Base-by-base conservation (phyloP, 805 yeast species). In the Ogataea allantospora region DNA sequence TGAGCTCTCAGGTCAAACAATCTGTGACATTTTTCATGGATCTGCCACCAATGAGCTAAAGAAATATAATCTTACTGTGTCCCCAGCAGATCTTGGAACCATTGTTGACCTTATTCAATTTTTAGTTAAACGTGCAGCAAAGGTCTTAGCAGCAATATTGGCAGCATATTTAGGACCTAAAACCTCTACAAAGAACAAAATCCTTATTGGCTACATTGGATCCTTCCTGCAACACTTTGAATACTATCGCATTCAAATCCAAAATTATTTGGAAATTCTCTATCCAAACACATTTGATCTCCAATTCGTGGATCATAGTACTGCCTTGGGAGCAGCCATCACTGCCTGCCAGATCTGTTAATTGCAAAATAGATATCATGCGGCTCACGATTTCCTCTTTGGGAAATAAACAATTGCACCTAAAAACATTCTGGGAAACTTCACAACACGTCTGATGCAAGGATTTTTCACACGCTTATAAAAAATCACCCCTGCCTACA, bases 201-300 rank as follows among this genome's bases (percentile, higher is more conserved):
- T 19, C 8, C 35, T 49, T 20, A 44, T 77, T 14, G 71, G 75
- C 8, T 77, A 62, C 47, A 73, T 74, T 18, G 83, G 83, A 1
- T 70, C 78, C 1, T 70, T 77, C 30, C 55, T 77, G 37, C 54
- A 58, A n/a, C 61, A 70, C 46, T 75, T 75, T 46, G 42, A 53
- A 21, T 42, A 48, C 11, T 71, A 71, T 48, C 54, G 76, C 35
- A 40, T 39, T 34, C 45, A 60, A 47, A 62, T 63, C 16, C 50
- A 54, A 23, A 49, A 62, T 46, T 16, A 33, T n/a, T 28, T 57
- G 12, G 42, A 41, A 19, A 17, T 16, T 15, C 10, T 24, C 17
- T 13, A 16, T 15, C 30, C 23, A 14, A 15, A 7, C 19, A 39
- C 14, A 16, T n/a, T 44, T 10, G 17, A 6, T 10, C 30, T 44